Conservation (phyloP, 805 yeast genomes). For the Metschnikowia dekortorum region DNA sequence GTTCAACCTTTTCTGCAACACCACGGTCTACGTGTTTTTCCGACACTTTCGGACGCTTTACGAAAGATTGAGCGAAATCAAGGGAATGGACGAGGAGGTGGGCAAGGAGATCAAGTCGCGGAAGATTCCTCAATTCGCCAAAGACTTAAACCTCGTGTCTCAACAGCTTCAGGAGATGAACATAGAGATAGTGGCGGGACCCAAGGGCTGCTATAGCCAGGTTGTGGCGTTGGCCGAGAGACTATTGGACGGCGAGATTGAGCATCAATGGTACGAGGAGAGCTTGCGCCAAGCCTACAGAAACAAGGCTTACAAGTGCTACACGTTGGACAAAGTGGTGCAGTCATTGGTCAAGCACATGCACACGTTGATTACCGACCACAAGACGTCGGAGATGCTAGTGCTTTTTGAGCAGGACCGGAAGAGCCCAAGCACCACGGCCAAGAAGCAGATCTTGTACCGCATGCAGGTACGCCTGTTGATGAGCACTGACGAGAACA, state of each 20-base stretch:
- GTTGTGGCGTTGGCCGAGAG: slow-evolving; percentile 69
- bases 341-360: slow-evolving; percentile 73
- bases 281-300: slow-evolving; percentile 91
- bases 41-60: slow-evolving; percentile 80
- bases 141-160: slow-evolving; percentile 76
- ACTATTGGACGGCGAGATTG: slow-evolving; percentile 83
- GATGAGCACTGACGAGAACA: slow-evolving; percentile 78
- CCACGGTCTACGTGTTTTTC: slow-evolving; percentile 83
- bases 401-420: slow-evolving; percentile 81
- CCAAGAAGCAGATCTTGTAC: slow-evolving; percentile 84
- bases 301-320: slow-evolving; percentile 87
- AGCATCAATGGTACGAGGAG: slow-evolving; percentile 94
- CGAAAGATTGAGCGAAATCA: slow-evolving; percentile 74
- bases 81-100: slow-evolving; percentile 63
- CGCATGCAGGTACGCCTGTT: slow-evolving; percentile 81
- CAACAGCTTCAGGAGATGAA: slow-evolving; percentile 81
- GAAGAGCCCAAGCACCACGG: slow-evolving; percentile 55
- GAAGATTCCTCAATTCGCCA: slow-evolving; percentile 71
- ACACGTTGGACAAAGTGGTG: slow-evolving; percentile 88
- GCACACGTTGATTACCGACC: slow-evolving; percentile 77
- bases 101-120: slow-evolving; percentile 66
- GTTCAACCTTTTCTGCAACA: slow-evolving; percentile 81
- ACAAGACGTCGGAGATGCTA: slow-evolving; percentile 75
- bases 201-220: slow-evolving; percentile 67
- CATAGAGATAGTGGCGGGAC: slow-evolving; percentile 55